A percentile compares a stretch with the other conserved stretches of the same genome.
Evolutionary conservation across 148 eudicot genomes (phyloP).

Genomic region (Vaccinium myrtillus): DNA sequence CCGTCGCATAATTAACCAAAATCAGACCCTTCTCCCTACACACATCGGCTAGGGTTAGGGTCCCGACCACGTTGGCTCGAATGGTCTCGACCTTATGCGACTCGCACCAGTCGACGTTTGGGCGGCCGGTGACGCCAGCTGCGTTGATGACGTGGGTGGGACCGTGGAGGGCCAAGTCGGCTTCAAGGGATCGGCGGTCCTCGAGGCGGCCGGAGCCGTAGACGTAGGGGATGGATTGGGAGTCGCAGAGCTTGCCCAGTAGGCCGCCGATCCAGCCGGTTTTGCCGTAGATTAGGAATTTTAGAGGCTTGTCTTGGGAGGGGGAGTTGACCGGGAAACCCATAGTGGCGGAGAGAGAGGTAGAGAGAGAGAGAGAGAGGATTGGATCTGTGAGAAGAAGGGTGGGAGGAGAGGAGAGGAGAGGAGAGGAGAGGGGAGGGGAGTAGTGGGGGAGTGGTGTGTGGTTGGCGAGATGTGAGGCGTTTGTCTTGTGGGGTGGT

Average conservation of each 20-base stretch:
- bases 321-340: slow-evolving; percentile 39
- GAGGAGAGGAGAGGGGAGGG: not conserved
- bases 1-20: slow-evolving; percentile 73
- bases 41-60: slow-evolving; percentile 73
- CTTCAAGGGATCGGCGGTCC: slow-evolving; percentile 46
- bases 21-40: slow-evolving; percentile 54
- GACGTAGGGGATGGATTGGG: slow-evolving; percentile 49
- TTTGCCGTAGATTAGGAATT: slow-evolving; percentile 82
- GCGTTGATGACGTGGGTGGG: slow-evolving; percentile 93
- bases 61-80: slow-evolving; percentile 74
- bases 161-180: slow-evolving; percentile 41
- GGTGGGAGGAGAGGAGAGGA: not conserved
- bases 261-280: slow-evolving; percentile 90
- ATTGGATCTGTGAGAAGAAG: slow-evolving; percentile 2
- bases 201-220: slow-evolving; percentile 76
- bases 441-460: not conserved
- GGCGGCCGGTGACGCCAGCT: slow-evolving; percentile 87
- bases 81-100: slow-evolving; percentile 80
- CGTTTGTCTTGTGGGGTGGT: not conserved
- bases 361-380: slow-evolving; percentile 14
- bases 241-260: slow-evolving; percentile 61
- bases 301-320: slow-evolving; percentile 24
- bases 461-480: not conserved
- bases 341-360: slow-evolving; percentile 23
- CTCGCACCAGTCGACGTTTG: slow-evolving; percentile 88